Base-by-base conservation (phyloP, 2,329 filamentous ascomycete species). In the Rutstroemia sp. region DNA sequence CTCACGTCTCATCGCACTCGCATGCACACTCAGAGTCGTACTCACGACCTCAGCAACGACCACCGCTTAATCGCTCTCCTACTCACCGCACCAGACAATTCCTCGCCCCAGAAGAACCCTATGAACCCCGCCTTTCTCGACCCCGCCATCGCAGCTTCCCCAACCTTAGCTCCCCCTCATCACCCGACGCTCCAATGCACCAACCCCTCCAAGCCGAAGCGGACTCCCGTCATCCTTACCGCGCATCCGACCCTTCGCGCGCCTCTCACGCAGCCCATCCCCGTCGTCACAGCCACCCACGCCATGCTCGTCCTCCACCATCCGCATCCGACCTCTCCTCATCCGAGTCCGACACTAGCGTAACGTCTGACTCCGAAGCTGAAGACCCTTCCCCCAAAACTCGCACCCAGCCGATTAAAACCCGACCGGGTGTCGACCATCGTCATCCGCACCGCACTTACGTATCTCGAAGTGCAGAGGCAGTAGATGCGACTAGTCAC, bases 271-370 rank as follows among this genome's bases (percentile, higher is more conserved):
- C 51, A 41, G 52, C 58, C n/a, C 52, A 64, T 48, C 50, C 66
- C 17, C 73, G 78, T 19, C 69, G 77, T 30, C 77, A 80, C 62
- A 80, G 77, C 61, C 78, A 80, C 53, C 76, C 77, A 0, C 71
- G 75, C 30, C 67, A 60, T 52, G 55, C 58, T 34, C 54, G 55
- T 5, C 54, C 44, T 2, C 23, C 17, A 37, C 48, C 54, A 4
- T 42, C 41, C 30, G 38, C 45, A 21, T 56, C 54, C 6, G 54
- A 51, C 2, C 9, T 30, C 27, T 56, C 54, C 2, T 38, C 41
- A 30, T 45, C 41, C 16, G 42, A 46, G 8, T 44, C 30, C 16
- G 48, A 42, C 17, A 50, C 37, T 16, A 55, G 46, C 38, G 46
- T 17, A 12, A 30, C 45, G 8, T 55, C 54, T 5, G 47, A 46